Percentiles rank a stretch among this genome's conserved stretches.
These are phyloP conservation scores for Globisporangium abappressorium DNA, from an alignment of 352 stramenopile genomes.

Conservation along the genomic window DNA sequence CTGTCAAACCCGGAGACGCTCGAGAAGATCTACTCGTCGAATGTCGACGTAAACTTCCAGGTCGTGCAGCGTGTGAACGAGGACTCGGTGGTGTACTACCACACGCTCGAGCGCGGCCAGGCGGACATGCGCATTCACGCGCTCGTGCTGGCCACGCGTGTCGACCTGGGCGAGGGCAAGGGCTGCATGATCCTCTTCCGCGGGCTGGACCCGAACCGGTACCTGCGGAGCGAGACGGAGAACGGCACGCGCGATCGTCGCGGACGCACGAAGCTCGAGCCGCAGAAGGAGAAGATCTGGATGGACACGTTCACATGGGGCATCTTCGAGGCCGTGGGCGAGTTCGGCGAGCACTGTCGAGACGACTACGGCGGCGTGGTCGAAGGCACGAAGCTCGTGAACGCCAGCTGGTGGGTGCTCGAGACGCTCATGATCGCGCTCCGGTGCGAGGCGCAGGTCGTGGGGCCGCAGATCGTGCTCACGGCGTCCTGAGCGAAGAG, in stretches of 20 bases:
- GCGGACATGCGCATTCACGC: constrained; percentile 53
- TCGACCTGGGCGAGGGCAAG: constrained; percentile 37
- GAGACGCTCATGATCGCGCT: constrained; percentile 71
- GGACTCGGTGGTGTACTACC: constrained; percentile 65
- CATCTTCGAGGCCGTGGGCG: constrained; percentile 44
- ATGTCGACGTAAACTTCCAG: constrained; percentile 58
- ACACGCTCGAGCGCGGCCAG: constrained; percentile 55
- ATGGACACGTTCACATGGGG: constrained; percentile 72
- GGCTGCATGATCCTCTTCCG: constrained; percentile 55
- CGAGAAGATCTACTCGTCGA: constrained; percentile 47
- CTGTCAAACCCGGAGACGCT: constrained; percentile 44
- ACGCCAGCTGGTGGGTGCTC: constrained; percentile 63
- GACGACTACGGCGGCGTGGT: constrained; percentile 65
- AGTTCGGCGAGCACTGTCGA: constrained; percentile 37
- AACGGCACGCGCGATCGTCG: constrained; percentile 45
- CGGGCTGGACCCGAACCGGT: constrained; percentile 50
- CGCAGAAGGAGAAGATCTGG: constrained; percentile 55
- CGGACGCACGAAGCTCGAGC: constrained; percentile 48
- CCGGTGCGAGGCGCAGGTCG: constrained; percentile 47
- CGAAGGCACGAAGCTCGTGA: constrained; percentile 49
- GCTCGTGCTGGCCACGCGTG: constrained; percentile 56
- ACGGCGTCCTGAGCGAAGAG: constrained; percentile 3
- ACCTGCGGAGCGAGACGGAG: constrained; percentile 49
- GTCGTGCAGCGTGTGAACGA: constrained; percentile 58
- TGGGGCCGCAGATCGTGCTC: constrained; percentile 32